Base-by-base conservation (phyloP, 2,329 filamentous ascomycete genomes). In the Penicillium glabrum region DNA sequence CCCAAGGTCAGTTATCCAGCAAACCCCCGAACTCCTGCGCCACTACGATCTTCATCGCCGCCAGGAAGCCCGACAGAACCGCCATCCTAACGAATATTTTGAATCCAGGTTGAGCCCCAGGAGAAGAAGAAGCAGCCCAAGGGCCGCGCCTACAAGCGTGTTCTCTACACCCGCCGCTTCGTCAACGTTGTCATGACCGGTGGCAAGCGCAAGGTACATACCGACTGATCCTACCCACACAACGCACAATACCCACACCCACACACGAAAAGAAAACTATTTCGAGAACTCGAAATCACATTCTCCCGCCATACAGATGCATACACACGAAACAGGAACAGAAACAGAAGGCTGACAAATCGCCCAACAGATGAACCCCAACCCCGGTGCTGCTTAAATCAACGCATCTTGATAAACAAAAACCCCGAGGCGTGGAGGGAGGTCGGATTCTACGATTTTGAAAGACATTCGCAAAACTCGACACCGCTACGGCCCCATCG, bases 81-180 rank as follows among this genome's bases (percentile, higher is more conserved):
- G 46, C 16, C 54, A 50, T 60, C 54, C 64, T 67, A 64, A 67
- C 65, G 27, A 46, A 44, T 14, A 50, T 62, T 53, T 51, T 52
- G 59, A 46, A 56, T 60, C 60, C 59, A 68, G 66, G 66, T 68
- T 54, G 66, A 68, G 66, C 61, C 62, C 57, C 66, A 68, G 63
- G 93, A 97, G 89, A 96, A 96, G 89, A 84, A 90, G 83, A 97
- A 98, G 90, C 86, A 83, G 72, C 92, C 93, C 78, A 97, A 97
- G 88, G 93, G 93, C 77, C 92, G 93, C 77, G 93, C 93, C 72
- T 91, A 95, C 84, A 98, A 98, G 92, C 88, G 93, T 76, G 88
- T 96, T 79, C 88, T 86, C 80, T 97, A 97, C 87, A 96, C 91
- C 72, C 90, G 93, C 79, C 92, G 93, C 75, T 98, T 98, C 85